Conservation (phyloP, 1,284 basidiomycete species). For the Anthracocystis setariae region DNA sequence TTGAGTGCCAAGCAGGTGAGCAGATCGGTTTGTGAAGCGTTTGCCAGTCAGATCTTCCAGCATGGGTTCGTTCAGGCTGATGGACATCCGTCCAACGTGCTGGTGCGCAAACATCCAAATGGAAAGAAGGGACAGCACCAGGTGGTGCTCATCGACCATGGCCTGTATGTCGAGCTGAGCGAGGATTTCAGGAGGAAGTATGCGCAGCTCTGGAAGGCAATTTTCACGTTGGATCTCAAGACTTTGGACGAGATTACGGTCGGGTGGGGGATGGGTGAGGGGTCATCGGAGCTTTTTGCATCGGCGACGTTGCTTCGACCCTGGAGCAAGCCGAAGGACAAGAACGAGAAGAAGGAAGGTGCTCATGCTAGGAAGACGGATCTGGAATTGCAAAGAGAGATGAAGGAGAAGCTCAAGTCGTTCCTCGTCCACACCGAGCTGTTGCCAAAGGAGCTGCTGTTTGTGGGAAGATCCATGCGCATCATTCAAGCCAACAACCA, state of each 20-base stretch:
- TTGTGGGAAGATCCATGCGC: constrained; percentile 57
- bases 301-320: constrained; percentile 58
- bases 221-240: constrained; percentile 55
- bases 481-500: constrained; percentile 64
- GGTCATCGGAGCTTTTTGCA: constrained; percentile 56
- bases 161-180: constrained; percentile 56
- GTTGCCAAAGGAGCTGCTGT: constrained; percentile 61
- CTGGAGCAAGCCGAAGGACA: constrained; percentile 53
- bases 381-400: constrained; percentile 47
- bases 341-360: constrained; percentile 16
- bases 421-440: constrained; percentile 61
- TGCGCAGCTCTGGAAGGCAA: constrained; percentile 60
- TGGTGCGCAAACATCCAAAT: constrained; percentile 58
- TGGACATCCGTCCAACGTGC: constrained; percentile 57
- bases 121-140: constrained; percentile 55
- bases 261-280: constrained; percentile 61
- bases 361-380: constrained; percentile 41
- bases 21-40: constrained; percentile 55
- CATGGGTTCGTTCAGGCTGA: constrained; percentile 62
- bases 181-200: constrained; percentile 58
- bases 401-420: constrained; percentile 56
- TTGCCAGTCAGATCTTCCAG: constrained; percentile 62
- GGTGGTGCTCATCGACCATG: constrained; percentile 62
- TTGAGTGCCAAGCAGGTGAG: constrained; percentile 51
- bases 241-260: constrained; percentile 53